Base-by-base conservation (phyloP, 495 filamentous ascomycete genomes). In the Bathelium albidoporum region DNA sequence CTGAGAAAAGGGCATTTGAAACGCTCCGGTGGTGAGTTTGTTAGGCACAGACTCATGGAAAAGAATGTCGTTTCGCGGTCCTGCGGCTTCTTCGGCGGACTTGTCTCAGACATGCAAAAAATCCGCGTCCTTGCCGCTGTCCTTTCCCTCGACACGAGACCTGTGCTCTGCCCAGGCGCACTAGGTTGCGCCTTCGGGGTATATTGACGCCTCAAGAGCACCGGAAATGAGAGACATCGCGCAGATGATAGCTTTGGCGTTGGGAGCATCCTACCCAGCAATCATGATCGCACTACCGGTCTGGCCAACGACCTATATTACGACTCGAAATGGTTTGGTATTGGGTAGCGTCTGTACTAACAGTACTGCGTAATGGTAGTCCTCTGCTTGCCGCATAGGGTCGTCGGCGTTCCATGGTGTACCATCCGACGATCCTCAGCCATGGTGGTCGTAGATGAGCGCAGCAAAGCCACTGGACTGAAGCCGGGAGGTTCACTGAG, bases 1-100 rank as follows among this genome's bases (percentile, higher is more conserved):
- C 64, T 20, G 20, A 29, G n/a, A n/a, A 10, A 31, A 41, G 2
- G 64, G 64, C 22, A 62, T 61, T 18, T 62, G 32, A n/a, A 31
- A 22, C 20, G 34, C 64, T 4, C 59, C 43, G 12, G 16, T 16
- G 2, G 52, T 61, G 59, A 65, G 64, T 39, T 63, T 41, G n/a
- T 53, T 55, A 18, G 64, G 34, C 28, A 62, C 39, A 28, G 58
- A 32, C 31, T 39, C 59, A 14, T 39, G 34, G 14, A 39, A 14
- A 5, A 39, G 14, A 39, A 39, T 14, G 34, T 39, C 34, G 5
- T 39, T 39, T 5, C 34, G 34, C 34, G 34, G 34, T 39, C 34
- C 34, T 5, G 5, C 34, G 34, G 34, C 34, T 39, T 39, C 34
- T 39, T 39, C 34, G 34, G 34, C 34, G 34, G 34, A 39, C 34